phyloP scores from a whole-genome alignment of 257 asterid species.

The Gynochthodes officinalis region DNA sequence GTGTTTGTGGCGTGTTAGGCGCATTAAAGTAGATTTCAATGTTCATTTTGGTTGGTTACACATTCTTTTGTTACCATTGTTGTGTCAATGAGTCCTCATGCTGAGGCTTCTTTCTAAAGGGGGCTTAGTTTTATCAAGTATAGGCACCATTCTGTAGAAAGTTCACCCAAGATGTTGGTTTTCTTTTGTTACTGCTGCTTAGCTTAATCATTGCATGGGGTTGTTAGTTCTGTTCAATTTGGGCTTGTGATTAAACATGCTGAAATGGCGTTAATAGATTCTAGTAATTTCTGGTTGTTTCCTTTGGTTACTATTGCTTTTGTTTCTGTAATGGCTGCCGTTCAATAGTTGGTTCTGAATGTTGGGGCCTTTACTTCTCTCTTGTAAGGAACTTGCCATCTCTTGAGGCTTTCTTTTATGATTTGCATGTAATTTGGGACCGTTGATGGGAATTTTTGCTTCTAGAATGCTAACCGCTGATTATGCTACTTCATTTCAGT shows the following conservation, averaged over 20 bases:
- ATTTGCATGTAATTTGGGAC: neutral
- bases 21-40: too few relatives aligned
- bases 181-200: too few relatives aligned
- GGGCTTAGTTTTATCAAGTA: neutral
- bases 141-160: neutral
- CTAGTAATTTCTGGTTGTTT: neutral
- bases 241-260: too few relatives aligned
- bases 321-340: slow-evolving; percentile 14
- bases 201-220: too few relatives aligned
- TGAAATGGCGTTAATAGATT: too few relatives aligned
- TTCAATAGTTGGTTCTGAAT: slow-evolving; percentile 2
- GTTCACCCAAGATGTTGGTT: neutral
- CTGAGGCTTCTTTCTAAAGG: neutral
- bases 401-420: neutral
- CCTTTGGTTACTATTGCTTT: neutral
- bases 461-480: too few relatives aligned
- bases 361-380: neutral
- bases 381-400: too few relatives aligned
- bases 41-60: too few relatives aligned
- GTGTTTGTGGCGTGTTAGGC: too few relatives aligned
- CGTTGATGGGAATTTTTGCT: too few relatives aligned
- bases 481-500: too few relatives aligned
- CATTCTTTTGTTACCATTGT: neutral
- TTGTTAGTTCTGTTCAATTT: too few relatives aligned
- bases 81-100: neutral